These are phyloP conservation scores for Fusarium newnesense DNA, from an alignment of 2,329 filamentous ascomycete species.

Conservation along the genomic window DNA sequence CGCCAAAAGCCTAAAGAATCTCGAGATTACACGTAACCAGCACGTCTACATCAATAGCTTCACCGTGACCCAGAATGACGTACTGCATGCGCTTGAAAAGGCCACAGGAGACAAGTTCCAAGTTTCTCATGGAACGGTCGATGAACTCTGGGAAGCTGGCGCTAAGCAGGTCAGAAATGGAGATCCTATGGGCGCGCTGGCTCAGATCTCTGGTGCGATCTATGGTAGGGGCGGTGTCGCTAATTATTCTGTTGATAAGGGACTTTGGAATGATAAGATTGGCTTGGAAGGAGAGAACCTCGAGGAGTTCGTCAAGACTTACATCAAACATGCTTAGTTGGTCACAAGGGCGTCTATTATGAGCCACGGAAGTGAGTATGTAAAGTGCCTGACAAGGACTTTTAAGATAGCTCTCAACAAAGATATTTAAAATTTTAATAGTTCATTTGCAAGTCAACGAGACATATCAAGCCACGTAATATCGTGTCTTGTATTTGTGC, in stretches of 20 bases:
- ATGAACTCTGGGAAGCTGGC: background rate
- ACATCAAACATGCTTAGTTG: background rate
- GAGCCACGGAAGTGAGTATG: accelerated
- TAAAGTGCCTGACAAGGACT: background rate
- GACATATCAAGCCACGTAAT: too few species aligned
- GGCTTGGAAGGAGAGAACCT: background rate
- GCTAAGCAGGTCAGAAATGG: background rate
- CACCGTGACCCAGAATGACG: background rate
- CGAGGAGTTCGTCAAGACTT: accelerated
- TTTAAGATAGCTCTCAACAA: background rate
- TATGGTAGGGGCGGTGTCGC: background rate
- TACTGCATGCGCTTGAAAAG: background rate
- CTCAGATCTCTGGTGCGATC: background rate
- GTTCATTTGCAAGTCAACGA: too few species aligned
- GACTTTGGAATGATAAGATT: background rate
- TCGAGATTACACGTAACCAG: background rate
- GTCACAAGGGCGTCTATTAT: accelerated
- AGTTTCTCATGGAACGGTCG: background rate
- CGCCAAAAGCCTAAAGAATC: background rate
- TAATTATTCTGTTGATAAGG: background rate
- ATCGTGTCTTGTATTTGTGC: too few species aligned
- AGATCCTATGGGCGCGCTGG: background rate
- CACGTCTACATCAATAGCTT: background rate
- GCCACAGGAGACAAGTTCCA: background rate
- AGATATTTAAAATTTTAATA: too few species aligned